Evolutionary conservation across 306 rosid species (phyloP).

Genomic region (Fragaria iinumae): DNA sequence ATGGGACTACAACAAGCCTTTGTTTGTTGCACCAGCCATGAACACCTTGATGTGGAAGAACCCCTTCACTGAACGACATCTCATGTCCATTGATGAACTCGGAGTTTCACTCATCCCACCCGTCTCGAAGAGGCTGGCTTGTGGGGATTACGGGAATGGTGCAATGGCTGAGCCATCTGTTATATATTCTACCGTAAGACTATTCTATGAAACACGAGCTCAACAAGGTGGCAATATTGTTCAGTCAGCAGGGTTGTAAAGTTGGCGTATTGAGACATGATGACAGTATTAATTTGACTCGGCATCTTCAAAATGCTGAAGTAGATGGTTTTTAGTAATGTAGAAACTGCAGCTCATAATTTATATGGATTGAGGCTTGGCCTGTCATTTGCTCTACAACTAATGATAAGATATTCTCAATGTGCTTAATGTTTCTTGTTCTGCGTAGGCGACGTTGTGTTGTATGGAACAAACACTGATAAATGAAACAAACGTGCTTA

Average conservation of each 20-base stretch:
- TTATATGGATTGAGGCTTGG: background rate
- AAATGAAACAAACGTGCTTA: no score
- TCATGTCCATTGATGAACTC: conserved; percentile 57
- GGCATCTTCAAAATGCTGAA: background rate
- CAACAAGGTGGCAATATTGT: conserved; percentile 41
- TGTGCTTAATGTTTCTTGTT: background rate
- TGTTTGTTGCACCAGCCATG: conserved; percentile 89
- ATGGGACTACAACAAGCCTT: conserved; percentile 79
- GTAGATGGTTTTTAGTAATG: background rate
- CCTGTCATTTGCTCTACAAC: background rate
- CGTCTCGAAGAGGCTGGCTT: conserved; percentile 68
- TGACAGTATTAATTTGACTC: conserved; percentile 15
- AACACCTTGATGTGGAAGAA: conserved; percentile 67
- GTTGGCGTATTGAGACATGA: background rate
- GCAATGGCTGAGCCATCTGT: conserved; percentile 96
- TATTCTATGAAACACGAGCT: conserved; percentile 60
- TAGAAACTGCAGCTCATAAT: background rate
- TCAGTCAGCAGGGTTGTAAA: conserved; percentile 25
- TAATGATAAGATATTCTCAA: background rate
- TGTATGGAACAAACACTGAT: background rate
- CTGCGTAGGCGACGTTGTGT: background rate
- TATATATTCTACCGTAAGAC: conserved; percentile 81
- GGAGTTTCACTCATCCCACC: conserved; percentile 74
- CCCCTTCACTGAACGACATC: conserved; percentile 67
- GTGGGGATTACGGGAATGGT: conserved; percentile 89